These are phyloP conservation scores for Metschnikowia kofuensis DNA, from an alignment of 805 yeast species.

Conservation along the genomic window DNA sequence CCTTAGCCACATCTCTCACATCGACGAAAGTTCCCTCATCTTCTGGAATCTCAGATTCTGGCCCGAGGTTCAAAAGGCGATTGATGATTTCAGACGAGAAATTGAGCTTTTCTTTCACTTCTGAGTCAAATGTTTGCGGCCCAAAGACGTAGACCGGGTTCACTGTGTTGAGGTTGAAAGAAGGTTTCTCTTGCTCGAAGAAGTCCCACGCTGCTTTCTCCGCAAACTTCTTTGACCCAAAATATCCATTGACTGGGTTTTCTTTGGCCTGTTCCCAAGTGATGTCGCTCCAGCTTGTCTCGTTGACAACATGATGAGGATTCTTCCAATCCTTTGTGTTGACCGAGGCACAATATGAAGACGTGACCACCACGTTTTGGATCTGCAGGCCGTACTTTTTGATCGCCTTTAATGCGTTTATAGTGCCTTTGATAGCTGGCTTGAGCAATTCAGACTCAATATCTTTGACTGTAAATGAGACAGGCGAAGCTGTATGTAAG, in stretches of 20 bases:
- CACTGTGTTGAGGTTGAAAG: neutral
- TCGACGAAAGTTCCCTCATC: slow-evolving; percentile 21
- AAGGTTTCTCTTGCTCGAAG: neutral
- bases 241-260: neutral
- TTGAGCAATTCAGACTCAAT: slow-evolving; percentile 47
- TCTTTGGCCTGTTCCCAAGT: slow-evolving; percentile 41
- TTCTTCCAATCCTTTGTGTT: slow-evolving; percentile 12
- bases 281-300: slow-evolving; percentile 48
- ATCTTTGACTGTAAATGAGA: slow-evolving; percentile 19
- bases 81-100: neutral
- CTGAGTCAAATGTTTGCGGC: neutral
- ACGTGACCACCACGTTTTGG: neutral
- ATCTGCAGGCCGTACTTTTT: slow-evolving; percentile 12
- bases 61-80: neutral
- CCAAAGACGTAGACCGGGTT: neutral
- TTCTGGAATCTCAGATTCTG: slow-evolving; percentile 17
- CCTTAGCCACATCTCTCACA: slow-evolving; percentile 22
- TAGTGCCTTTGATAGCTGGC: slow-evolving; percentile 24
- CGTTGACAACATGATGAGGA: neutral
- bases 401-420: slow-evolving; percentile 44
- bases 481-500: slow-evolving; percentile 36
- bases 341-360: slow-evolving; percentile 36
- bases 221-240: neutral
- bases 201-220: neutral
- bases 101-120: neutral